Conservation (phyloP, 2,329 filamentous ascomycete genomes). For the Zelopaecilomyces penicillatus region DNA sequence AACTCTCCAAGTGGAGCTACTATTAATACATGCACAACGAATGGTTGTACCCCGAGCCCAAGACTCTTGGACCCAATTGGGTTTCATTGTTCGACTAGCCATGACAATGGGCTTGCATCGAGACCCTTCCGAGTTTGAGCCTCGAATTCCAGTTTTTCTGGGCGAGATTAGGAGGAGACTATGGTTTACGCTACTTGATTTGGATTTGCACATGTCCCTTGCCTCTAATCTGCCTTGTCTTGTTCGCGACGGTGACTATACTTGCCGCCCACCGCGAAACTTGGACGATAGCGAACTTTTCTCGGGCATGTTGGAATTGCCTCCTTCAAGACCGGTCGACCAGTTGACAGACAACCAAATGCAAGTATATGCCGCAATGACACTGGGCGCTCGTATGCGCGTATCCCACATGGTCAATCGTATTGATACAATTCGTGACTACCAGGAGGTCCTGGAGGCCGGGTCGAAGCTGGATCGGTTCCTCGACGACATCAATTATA, state of each 20-base stretch:
- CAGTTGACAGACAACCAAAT: constrained; percentile 45
- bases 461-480: constrained; percentile 45
- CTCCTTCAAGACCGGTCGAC: constrained; percentile 41
- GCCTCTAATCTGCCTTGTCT: constrained; percentile 43
- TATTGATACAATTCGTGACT: constrained; percentile 44
- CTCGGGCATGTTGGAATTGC: constrained; percentile 39
- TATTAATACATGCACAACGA: constrained; percentile 44
- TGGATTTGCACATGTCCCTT: constrained; percentile 47
- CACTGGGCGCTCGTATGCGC: constrained; percentile 39
- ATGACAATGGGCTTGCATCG: constrained; percentile 53
- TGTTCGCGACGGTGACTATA: constrained; percentile 45
- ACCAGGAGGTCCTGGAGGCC: constrained; percentile 43
- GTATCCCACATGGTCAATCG: constrained; percentile 43
- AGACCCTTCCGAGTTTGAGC: constrained; percentile 45
- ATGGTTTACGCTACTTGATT: constrained; percentile 49
- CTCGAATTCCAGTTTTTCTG: constrained; percentile 40
- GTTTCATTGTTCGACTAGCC: constrained; percentile 46
- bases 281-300: constrained; percentile 43
- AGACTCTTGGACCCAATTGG: constrained; percentile 47
- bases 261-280: constrained; percentile 44
- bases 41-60: constrained; percentile 44
- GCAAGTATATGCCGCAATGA: constrained; percentile 45
- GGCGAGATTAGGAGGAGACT: constrained; percentile 46
- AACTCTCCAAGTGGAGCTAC: constrained; percentile 45
- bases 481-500: constrained; percentile 45